Evolutionary conservation across 2,329 filamentous ascomycete species (phyloP).

Genomic region (Aspergillus sclerotialis): DNA sequence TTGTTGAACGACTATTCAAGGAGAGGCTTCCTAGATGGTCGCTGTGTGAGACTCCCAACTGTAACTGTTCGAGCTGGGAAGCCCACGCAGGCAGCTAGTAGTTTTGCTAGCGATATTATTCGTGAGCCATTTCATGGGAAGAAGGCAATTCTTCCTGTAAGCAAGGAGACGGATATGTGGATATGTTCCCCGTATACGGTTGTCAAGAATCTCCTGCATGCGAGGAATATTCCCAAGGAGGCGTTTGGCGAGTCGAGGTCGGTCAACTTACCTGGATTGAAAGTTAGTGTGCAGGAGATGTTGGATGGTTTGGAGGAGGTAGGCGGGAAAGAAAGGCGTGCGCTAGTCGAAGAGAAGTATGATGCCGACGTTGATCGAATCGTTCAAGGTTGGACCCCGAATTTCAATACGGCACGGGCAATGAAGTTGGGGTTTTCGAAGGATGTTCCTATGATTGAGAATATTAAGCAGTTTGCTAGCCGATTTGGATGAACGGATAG

Average conservation of each 20-base stretch:
- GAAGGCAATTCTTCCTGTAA: slow-evolving; percentile 46
- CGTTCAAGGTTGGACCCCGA: slow-evolving; percentile 54
- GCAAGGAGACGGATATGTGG: slow-evolving; percentile 49
- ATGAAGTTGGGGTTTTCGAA: slow-evolving; percentile 40
- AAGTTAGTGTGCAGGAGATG: slow-evolving; percentile 54
- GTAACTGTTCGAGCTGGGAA: slow-evolving; percentile 46
- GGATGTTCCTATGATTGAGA: slow-evolving; percentile 35
- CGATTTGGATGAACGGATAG: slow-evolving; percentile 19
- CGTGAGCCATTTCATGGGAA: slow-evolving; percentile 47
- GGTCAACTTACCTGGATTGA: slow-evolving; percentile 49
- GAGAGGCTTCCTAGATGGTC: slow-evolving; percentile 42
- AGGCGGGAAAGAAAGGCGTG: slow-evolving; percentile 50
- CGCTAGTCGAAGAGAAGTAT: slow-evolving; percentile 48
- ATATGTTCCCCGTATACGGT: slow-evolving; percentile 50
- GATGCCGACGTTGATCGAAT: slow-evolving; percentile 51
- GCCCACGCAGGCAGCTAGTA: slow-evolving; percentile 46
- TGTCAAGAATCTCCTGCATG: slow-evolving; percentile 49
- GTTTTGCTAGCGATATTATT: slow-evolving; percentile 48
- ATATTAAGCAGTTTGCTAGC: slow-evolving; percentile 33
- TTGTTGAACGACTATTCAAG: slow-evolving; percentile 47
- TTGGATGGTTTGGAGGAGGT: slow-evolving; percentile 51
- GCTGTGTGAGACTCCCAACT: slow-evolving; percentile 43
- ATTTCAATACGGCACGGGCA: slow-evolving; percentile 50
- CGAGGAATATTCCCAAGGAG: slow-evolving; percentile 44
- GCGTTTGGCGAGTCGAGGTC: slow-evolving; percentile 48